A percentile compares a stretch with the other conserved stretches of the same genome.
Conservation (phyloP, 306 rosid species). For the Inga laurina region DNA sequence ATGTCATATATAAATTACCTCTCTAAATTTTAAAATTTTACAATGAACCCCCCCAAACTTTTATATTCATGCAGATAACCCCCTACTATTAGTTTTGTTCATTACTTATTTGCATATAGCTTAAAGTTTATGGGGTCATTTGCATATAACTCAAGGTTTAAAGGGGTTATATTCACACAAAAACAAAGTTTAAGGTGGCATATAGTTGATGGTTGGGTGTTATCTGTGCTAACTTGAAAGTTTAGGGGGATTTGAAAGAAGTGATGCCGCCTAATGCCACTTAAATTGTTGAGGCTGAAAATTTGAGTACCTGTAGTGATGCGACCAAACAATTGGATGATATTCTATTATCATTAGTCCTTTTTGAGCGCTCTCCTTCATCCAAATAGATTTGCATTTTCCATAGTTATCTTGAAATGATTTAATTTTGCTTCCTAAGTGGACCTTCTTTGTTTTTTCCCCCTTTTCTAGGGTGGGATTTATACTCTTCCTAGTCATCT, state of each 20-base stretch:
- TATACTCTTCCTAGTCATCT: conserved; percentile 93
- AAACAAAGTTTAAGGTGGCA: background rate
- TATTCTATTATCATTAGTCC: background rate
- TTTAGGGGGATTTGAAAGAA: conserved; percentile 21
- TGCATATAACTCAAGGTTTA: background rate
- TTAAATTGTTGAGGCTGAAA: background rate
- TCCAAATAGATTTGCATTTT: conserved; percentile 23
- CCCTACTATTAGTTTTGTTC: background rate
- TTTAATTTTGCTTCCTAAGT: conserved; percentile 27
- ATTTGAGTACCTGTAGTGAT: background rate
- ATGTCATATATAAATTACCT: background rate
- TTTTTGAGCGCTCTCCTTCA: background rate
- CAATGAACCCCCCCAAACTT: background rate
- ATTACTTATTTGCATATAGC: background rate
- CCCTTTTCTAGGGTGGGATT: conserved; percentile 73
- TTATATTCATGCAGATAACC: background rate
- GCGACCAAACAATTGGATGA: background rate
- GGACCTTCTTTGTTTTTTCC: background rate
- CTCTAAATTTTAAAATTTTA: background rate
- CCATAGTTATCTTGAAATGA: conserved; percentile 2
- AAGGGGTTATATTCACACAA: background rate
- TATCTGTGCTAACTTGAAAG: background rate
- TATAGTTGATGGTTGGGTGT: background rate
- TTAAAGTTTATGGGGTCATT: background rate
- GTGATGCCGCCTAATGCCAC: background rate